Conservation (phyloP, 1,139 yeast species). For the Debaryomyces coudertii region DNA sequence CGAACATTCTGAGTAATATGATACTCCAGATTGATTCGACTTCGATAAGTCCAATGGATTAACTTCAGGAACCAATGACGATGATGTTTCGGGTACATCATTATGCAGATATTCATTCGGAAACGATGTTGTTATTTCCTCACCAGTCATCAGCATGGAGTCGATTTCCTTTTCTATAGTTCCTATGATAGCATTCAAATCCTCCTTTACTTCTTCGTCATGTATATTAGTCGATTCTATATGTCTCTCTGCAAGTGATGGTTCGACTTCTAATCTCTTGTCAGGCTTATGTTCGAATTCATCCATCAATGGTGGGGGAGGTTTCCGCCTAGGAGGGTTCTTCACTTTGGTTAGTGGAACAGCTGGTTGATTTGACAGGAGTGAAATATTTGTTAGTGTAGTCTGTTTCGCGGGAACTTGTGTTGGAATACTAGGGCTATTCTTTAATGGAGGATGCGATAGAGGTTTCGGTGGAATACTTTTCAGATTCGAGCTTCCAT, state of each 20-base stretch:
- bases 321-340: slow-evolving; percentile 22
- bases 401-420: neutral
- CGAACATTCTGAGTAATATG: neutral
- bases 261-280: neutral
- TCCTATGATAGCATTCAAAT: slow-evolving; percentile 21
- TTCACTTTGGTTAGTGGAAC: slow-evolving; percentile 20
- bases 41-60: neutral
- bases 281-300: neutral
- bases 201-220: slow-evolving; percentile 13
- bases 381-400: neutral
- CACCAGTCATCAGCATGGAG: slow-evolving; percentile 12
- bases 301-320: slow-evolving; percentile 23
- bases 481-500: neutral
- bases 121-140: neutral
- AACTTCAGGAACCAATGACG: neutral
- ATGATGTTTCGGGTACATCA: neutral
- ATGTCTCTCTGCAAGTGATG: neutral
- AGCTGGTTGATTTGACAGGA: neutral
- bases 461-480: neutral
- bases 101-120: neutral
- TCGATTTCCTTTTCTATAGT: slow-evolving; percentile 23
- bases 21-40: neutral
- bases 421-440: neutral
- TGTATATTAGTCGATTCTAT: neutral
- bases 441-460: slow-evolving; percentile 8